phyloP scores from a whole-genome alignment of 306 rosid genomes.

The Biancaea sappan region DNA sequence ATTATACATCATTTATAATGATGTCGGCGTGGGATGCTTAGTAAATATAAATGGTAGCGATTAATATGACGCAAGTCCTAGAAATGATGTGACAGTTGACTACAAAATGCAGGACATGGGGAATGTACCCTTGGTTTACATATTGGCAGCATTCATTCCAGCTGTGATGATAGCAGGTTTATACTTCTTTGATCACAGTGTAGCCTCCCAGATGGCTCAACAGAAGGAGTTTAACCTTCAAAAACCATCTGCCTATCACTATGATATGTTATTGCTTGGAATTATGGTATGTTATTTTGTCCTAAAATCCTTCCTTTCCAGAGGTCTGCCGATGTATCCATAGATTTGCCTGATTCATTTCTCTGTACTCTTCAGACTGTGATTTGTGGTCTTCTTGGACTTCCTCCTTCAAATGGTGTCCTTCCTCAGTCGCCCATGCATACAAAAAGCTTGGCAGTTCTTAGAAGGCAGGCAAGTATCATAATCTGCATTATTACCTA shows the following conservation, averaged over 20 bases:
- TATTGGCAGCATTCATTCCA: slow-evolving; percentile 72
- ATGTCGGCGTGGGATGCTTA: neutral
- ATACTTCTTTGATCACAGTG: slow-evolving; percentile 91
- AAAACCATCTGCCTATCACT: slow-evolving; percentile 91
- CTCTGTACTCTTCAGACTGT: slow-evolving; percentile 57
- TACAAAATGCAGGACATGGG: slow-evolving; percentile 73
- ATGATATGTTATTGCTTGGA: slow-evolving; percentile 76
- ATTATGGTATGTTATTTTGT: slow-evolving; percentile 54
- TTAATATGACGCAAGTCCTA: neutral
- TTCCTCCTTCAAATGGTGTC: slow-evolving; percentile 96
- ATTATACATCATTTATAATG: neutral
- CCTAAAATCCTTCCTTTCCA: slow-evolving; percentile 17
- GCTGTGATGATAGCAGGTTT: slow-evolving; percentile 90
- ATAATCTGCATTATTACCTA: slow-evolving; percentile 8
- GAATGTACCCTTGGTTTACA: slow-evolving; percentile 61
- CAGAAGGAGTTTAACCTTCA: slow-evolving; percentile 91
- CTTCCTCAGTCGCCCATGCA: slow-evolving; percentile 99
- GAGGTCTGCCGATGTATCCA: slow-evolving; percentile 1
- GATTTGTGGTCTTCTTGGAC: slow-evolving; percentile 78
- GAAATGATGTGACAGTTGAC: slow-evolving; percentile 24
- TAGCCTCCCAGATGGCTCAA: slow-evolving; percentile 91
- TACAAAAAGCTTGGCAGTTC: slow-evolving; percentile 88
- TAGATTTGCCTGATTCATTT: neutral
- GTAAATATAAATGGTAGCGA: neutral
- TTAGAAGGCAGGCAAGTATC: slow-evolving; percentile 58